These are phyloP conservation scores for Cylindricascospora bacillispora DNA, from an alignment of 1,139 yeast genomes.

Conservation along the genomic window DNA sequence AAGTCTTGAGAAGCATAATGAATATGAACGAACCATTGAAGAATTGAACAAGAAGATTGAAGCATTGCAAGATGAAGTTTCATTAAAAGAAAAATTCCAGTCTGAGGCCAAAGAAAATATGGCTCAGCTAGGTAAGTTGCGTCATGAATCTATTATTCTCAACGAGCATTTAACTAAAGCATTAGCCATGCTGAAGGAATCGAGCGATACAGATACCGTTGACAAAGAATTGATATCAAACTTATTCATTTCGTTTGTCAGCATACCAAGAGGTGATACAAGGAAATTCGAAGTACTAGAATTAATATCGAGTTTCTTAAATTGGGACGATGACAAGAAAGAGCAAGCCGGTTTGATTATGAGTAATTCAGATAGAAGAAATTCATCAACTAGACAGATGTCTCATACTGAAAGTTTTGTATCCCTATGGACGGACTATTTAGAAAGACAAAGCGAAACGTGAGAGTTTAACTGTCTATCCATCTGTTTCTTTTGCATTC, in stretches of 20 bases:
- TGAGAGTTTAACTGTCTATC: no score
- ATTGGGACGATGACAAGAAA: conserved; percentile 79
- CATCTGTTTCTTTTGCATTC: no score
- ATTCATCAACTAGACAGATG: conserved; percentile 17
- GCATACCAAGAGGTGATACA: conserved; percentile 84
- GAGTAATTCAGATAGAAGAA: conserved; percentile 15
- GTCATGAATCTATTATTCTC: conserved; percentile 90
- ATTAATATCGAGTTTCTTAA: conserved; percentile 66
- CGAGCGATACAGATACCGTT: conserved; percentile 58
- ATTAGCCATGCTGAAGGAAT: conserved; percentile 64
- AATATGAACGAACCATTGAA: conserved; percentile 6
- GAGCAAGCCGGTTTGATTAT: conserved; percentile 71
- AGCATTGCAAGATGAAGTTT: conserved; percentile 12
- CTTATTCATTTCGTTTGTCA: conserved; percentile 69
- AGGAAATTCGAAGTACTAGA: conserved; percentile 87
- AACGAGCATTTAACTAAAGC: conserved; percentile 94
- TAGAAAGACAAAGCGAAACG: conserved; percentile 58
- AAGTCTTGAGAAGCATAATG: conserved; percentile 9
- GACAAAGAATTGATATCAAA: conserved; percentile 85
- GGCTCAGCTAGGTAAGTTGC: conserved; percentile 69
- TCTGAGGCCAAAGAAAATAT: conserved; percentile 59
- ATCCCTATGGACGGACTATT: conserved; percentile 77
- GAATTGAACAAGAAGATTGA: conserved; percentile 10
- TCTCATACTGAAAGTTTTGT: conserved; percentile 58
- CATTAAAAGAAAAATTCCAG: conserved; percentile 29